Evolutionary conservation across 331 rosid genomes (phyloP).

Genomic region (Arachis monticola): DNA sequence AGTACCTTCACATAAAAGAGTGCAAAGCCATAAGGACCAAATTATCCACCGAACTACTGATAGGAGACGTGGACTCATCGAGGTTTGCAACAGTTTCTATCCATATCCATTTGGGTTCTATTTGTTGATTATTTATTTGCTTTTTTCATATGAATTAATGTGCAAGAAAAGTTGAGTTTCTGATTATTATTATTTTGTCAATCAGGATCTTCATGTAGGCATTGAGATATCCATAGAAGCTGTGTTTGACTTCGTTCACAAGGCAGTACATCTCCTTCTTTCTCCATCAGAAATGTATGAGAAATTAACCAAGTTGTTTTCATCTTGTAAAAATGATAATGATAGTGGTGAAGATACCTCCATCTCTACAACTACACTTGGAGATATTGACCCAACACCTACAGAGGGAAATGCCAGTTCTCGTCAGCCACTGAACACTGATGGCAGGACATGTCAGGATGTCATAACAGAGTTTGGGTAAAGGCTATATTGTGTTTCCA

Average conservation of each 20-base stretch:
- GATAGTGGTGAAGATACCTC: slow-evolving; percentile 43
- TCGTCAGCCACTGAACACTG: slow-evolving; percentile 72
- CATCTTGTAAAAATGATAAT: slow-evolving; percentile 41
- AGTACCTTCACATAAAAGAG: slow-evolving; percentile 39
- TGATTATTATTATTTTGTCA: slow-evolving; percentile 21
- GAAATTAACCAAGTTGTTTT: slow-evolving; percentile 48
- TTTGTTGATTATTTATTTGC: slow-evolving; percentile 13
- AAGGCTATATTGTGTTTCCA: slow-evolving; percentile 24
- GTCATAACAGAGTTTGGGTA: slow-evolving; percentile 98
- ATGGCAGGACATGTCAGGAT: slow-evolving; percentile 93
- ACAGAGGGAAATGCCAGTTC: slow-evolving; percentile 54
- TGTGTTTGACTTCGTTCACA: slow-evolving; percentile 69
- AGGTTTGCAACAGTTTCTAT: slow-evolving; percentile 55
- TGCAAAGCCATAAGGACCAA: slow-evolving; percentile 71
- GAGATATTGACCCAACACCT: slow-evolving; percentile 67
- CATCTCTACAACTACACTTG: slow-evolving; percentile 61
- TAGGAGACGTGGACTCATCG: slow-evolving; percentile 89
- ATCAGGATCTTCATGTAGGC: slow-evolving; percentile 84
- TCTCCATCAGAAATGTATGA: slow-evolving; percentile 71
- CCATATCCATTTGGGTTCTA: slow-evolving; percentile 10
- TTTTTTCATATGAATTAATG: slow-evolving; percentile 5
- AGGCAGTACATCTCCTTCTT: slow-evolving; percentile 70
- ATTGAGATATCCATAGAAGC: slow-evolving; percentile 84
- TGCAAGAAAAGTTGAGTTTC: neutral
- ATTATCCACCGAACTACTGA: slow-evolving; percentile 76